Evolutionary conservation across 441 rosid species (phyloP), one percentile per base, ranked within the genome.

Genomic region (Bocquillonia castaneifolia): DNA sequence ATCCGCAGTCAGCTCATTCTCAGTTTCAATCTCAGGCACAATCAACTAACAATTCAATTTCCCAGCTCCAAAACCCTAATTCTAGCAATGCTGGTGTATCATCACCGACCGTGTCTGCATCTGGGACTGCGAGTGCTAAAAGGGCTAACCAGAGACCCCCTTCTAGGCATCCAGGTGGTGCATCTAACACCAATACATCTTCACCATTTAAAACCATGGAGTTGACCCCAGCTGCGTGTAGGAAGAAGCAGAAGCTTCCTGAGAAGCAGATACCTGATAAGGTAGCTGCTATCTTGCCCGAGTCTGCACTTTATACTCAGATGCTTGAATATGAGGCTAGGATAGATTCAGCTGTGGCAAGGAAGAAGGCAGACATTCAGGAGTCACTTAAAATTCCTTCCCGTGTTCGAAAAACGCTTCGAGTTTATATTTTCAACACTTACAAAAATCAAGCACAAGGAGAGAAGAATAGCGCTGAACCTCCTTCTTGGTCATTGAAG

Each of bases 401-500:
- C 0, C 74, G 80, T 71, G 74, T 82, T 61, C 80, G 77, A 69
- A 86, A 80, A 76, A 82, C 82, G 0, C 91, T 90, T 53, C 65
- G 93, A 57, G 69, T 90, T 9, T 88, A 90, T 81, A 76, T 90
- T 63, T 88, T 84, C 68, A 90, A 90, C 77, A 86, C 90, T 45
- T 84, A 71, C 68, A 73, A 85, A 37, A 86, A 90, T 80, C 93
- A 84, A 79, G 68, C 53, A 32, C 74, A 74, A 72, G 60, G 59
- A 1, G 70, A 84, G 70, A 76, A 73, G 64, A 75, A 76, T 63
- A 73, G 54, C 40, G 72, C 71, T 1, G 84, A 75, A 67, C 78
- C 82, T 44, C 91, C 90, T 70, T 82, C 88, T 32, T 90, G 96
- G 96, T 84, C 96, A 1, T 70, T 86, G 63, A 90, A 90, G 85